A percentile compares a stretch with the other conserved stretches of the same genome.
These are phyloP conservation scores for Nicotiana paniculata DNA, from an alignment of 257 asterid species.

Conservation along the genomic window DNA sequence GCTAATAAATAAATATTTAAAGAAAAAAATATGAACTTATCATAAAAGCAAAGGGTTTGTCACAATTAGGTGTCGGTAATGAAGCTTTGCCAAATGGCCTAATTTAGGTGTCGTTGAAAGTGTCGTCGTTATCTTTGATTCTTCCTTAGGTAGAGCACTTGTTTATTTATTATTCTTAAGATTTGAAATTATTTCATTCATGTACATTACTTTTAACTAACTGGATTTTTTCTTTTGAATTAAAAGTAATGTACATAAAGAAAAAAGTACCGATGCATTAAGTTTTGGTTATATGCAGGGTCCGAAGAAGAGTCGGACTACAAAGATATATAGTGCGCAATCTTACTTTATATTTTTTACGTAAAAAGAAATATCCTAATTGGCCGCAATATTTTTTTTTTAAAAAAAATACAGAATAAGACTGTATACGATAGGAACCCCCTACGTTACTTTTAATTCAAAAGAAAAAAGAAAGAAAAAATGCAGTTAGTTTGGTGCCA, in stretches of 20 bases:
- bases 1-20: not conserved
- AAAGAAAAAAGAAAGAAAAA: not conserved
- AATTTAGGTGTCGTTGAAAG: not conserved
- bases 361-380: too few relatives aligned
- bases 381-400: too few relatives aligned
- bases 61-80: not conserved
- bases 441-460: not conserved
- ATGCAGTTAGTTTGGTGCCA: not conserved
- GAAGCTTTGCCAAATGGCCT: not conserved
- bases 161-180: not conserved
- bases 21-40: not conserved
- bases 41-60: not conserved
- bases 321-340: too few relatives aligned
- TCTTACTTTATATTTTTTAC: too few relatives aligned
- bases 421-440: too few relatives aligned
- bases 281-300: too few relatives aligned
- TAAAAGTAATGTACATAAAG: too few relatives aligned
- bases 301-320: too few relatives aligned
- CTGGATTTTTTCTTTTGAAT: too few relatives aligned
- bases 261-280: too few relatives aligned
- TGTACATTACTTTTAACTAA: not conserved
- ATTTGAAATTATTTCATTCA: not conserved
- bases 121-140: not conserved
- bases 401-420: too few relatives aligned
- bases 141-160: not conserved